These are phyloP conservation scores for Agaricus sinodeliciosus DNA, from an alignment of 768 basidiomycete species.

Conservation along the genomic window DNA sequence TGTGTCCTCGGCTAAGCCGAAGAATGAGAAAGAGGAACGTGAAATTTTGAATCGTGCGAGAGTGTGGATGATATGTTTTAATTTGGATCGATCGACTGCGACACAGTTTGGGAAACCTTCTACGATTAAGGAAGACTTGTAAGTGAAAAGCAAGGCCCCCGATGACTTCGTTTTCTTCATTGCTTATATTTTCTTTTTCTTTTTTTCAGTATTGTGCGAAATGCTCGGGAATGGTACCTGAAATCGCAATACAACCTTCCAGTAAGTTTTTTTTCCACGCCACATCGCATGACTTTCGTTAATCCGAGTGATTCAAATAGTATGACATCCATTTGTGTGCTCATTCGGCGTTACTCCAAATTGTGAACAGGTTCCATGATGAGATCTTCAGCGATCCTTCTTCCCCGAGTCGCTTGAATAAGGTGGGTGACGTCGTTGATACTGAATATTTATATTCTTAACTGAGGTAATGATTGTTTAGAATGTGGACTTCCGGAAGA, in stretches of 20 bases:
- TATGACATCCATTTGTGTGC: constrained; percentile 74
- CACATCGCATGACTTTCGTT: not conserved
- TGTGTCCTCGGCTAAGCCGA: constrained; percentile 50
- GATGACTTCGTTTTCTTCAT: no score
- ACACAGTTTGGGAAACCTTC: constrained; percentile 89
- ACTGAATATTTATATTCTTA: not conserved
- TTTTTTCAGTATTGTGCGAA: constrained; percentile 51
- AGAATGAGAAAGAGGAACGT: constrained; percentile 69
- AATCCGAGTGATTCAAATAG: constrained; percentile 24
- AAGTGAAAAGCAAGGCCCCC: constrained; percentile 16
- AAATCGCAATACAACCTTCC: constrained; percentile 54
- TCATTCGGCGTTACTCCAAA: constrained; percentile 61
- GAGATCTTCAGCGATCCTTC: constrained; percentile 68
- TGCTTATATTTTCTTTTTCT: not conserved
- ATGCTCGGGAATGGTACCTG: constrained; percentile 71
- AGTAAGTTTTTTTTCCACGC: constrained; percentile 25
- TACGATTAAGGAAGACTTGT: constrained; percentile 83
- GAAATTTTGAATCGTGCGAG: constrained; percentile 80
- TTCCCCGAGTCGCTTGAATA: constrained; percentile 64
- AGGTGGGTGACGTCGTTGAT: constrained; percentile 30
- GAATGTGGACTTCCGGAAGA: constrained; percentile 61
- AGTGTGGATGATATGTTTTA: constrained; percentile 91
- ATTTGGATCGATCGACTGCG: constrained; percentile 80
- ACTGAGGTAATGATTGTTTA: constrained; percentile 19
- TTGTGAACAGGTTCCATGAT: constrained; percentile 71